Conservation (phyloP, 345 rosid genomes). For the Ceriops decandra region DNA sequence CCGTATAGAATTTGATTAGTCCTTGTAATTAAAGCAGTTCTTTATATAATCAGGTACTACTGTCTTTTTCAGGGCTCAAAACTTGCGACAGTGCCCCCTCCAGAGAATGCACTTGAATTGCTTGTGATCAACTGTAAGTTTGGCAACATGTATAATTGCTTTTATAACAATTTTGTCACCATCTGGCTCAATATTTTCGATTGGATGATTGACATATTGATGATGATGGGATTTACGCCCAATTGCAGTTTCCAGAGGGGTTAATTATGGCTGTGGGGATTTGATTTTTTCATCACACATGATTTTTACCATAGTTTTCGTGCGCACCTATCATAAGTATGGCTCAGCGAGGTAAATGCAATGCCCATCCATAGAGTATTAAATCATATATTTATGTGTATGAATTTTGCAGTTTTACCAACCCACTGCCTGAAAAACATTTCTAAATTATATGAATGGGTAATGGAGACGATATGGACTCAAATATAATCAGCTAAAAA, state of each 20-base stretch:
- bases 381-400: too few relatives aligned
- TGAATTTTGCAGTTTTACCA: too few relatives aligned
- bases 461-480: too few relatives aligned
- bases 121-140: conserved; percentile 67
- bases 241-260: conserved; percentile 85
- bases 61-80: conserved; percentile 63
- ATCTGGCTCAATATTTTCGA: neutral
- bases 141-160: neutral
- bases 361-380: too few relatives aligned
- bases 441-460: too few relatives aligned
- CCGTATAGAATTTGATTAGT: neutral
- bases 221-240: conserved; percentile 21
- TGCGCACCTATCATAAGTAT: conserved; percentile 82
- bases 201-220: too few relatives aligned
- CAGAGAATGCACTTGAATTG: conserved; percentile 56
- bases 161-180: neutral
- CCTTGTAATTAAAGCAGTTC: conserved; percentile 12
- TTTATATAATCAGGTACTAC: conserved; percentile 19
- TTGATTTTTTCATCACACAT: conserved; percentile 96
- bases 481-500: too few relatives aligned
- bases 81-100: conserved; percentile 74
- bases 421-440: too few relatives aligned
- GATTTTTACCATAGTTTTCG: conserved; percentile 93
- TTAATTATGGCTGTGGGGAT: conserved; percentile 91
- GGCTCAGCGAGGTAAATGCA: conserved; percentile 72